Evolutionary conservation across 1,139 yeast species (phyloP), one percentile per base, ranked within the genome.

Genomic region (Pichia sp.): DNA sequence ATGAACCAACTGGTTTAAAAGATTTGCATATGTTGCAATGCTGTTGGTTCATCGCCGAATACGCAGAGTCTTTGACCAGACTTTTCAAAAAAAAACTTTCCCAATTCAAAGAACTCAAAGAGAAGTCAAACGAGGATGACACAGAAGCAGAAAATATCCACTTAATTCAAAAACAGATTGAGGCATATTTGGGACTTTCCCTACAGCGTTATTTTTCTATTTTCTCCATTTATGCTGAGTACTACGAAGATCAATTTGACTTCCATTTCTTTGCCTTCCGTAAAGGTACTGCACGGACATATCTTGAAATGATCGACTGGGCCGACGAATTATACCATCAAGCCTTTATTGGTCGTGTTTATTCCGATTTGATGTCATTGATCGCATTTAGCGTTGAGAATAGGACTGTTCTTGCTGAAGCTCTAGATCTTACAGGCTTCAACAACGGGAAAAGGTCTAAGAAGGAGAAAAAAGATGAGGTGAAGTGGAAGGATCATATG

Each of bases 191-290:
- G 57, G 96, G 96, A 0, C 73, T 93, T 62, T 84, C 97, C 0
- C 72, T 90, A 61, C 95, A 95, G 70, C 80, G 99, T 64, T 90
- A 79, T 67, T 71, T 75, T 43, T 84, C 90, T 0, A 78, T 90
- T 38, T 74, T 83, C 52, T 82, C 83, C 58, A 79, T 87, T 34
- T 90, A 84, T 70, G 78, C 81, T 51, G 87, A 82, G 56, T 90
- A 85, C 71, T 80, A 75, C 67, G 82, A 81, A 59, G 99, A 95
- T 67, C 97, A 93, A 72, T 80, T 87, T 63, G 99, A 93, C 68
- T 93, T 93, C 84, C 99, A 93, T 70, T 85, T 87, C 47, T 93
- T 90, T 70, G 87, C 96, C 68, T 81, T 89, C 77, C 82, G 97
- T 72, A 84, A 87, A 64, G 98, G 98, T 15, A 89, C 98, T 5